Percentiles rank a stretch among this genome's conserved stretches.
These are phyloP conservation scores for Rhynchosporium graminicola DNA, from an alignment of 2,329 filamentous ascomycete species.

Conservation along the genomic window DNA sequence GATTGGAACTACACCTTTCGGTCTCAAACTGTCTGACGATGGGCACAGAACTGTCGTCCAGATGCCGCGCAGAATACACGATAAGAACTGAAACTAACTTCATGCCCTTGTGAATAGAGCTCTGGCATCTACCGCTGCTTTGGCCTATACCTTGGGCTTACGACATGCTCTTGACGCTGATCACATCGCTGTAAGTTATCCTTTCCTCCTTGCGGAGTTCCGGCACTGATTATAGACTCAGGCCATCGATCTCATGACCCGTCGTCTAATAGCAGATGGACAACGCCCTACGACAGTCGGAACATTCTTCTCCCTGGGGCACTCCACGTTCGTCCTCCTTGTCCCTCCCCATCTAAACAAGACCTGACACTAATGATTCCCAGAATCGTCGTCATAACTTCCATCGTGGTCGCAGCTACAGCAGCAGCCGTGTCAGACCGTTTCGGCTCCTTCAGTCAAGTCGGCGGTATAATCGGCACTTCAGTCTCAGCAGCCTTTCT, in stretches of 20 bases:
- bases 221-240: background rate
- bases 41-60: too few species aligned
- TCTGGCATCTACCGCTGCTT: slow-evolving; percentile 75
- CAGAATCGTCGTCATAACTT: slow-evolving; percentile 80
- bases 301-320: slow-evolving; percentile 90
- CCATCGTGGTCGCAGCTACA: slow-evolving; percentile 87
- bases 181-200: slow-evolving; percentile 60
- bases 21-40: too few species aligned
- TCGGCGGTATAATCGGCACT: slow-evolving; percentile 89
- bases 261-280: slow-evolving; percentile 81
- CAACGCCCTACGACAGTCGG: slow-evolving; percentile 89
- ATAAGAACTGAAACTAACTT: background rate
- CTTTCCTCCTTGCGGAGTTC: background rate
- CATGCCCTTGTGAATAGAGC: background rate
- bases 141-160: slow-evolving; percentile 86
- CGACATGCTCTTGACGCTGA: slow-evolving; percentile 98
- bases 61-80: too few species aligned
- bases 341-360: too few species aligned
- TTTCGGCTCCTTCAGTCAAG: slow-evolving; percentile 75
- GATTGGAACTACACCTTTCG: too few species aligned
- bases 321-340: slow-evolving; percentile 61
- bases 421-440: slow-evolving; percentile 77
- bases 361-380: background rate
- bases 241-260: slow-evolving; percentile 90
- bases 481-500: slow-evolving; percentile 83